Conservation (phyloP, 129 eudicot species). For the Flaveria ramosissima region DNA sequence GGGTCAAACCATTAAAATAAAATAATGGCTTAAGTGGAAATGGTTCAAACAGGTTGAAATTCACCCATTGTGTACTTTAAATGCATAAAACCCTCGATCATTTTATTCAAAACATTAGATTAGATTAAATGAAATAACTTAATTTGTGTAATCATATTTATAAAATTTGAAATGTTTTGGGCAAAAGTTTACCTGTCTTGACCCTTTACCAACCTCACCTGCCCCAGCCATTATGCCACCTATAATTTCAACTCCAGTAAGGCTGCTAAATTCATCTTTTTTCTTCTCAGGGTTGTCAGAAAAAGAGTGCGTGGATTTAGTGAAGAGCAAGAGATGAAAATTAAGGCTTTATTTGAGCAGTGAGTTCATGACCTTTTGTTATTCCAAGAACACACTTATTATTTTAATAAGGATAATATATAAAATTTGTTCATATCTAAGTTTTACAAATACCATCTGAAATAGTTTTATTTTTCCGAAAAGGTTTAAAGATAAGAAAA, state of each 20-base stretch:
- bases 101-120: neutral
- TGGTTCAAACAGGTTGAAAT: neutral
- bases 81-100: neutral
- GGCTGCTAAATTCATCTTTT: conserved; percentile 11
- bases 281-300: conserved; percentile 56
- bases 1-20: neutral
- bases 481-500: conserved; percentile 85
- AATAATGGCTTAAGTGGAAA: neutral
- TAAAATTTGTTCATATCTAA: conserved; percentile 6
- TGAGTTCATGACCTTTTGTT: conserved; percentile 46
- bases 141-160: neutral
- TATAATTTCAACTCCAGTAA: neutral
- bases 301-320: conserved; percentile 79
- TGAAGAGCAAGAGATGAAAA: conserved; percentile 68
- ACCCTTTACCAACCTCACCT: neutral
- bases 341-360: conserved; percentile 85
- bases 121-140: neutral
- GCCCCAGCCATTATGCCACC: neutral
- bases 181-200: neutral
- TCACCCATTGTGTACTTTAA: neutral
- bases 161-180: neutral
- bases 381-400: conserved; percentile 1
- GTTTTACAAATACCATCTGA: conserved; percentile 2
- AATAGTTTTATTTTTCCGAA: conserved; percentile 9
- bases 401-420: neutral